Evolutionary conservation across 345 rosid genomes (phyloP), one percentile per base, ranked within the genome.

Genomic region (Camelina sativa): DNA sequence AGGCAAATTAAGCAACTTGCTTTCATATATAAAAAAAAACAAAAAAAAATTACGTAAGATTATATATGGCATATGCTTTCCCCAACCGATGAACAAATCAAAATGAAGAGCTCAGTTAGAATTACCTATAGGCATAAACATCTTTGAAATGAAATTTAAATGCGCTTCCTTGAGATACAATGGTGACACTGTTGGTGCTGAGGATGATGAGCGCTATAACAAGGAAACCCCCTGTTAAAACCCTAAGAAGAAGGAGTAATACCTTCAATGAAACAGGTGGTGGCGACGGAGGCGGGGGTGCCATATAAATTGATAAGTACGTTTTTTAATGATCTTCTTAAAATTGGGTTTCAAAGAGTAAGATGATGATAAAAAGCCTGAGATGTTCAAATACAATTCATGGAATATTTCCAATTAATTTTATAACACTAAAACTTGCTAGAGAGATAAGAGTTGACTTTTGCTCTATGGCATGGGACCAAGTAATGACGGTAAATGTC

Each of bases 121-220:
- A 20, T 44, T 66, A 84, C 84, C 83, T 62, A 41, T 74, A 81
- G 10, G 85, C 67, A 67, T 69, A 82, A 12, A 75, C 23, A 54
- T 84, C 85, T 35, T 73, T 82, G 65, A 78, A 84, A 52, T 57
- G 76, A 35, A 80, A 3, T 52, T 69, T 75, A 17, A 32, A 1
- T 2, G 48, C 4, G 48, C 6, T 30, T 37, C 65, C 30, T 34
- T 20, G 28, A 32, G 51, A 5, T 28, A n/a, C 83, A 13, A 79
- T 4, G 48, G 78, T 76, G 9, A 60, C 80, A 38, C 66, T 72
- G 22, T 79, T 76, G 72, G 74, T 78, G 74, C 55, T 66, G 68
- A 84, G 76, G 55, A 84, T 17, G 34, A 74, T 48, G 2, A 84
- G 57, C 3, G 86, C 55, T 43, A 62, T 62, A 61, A 84, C 47